phyloP scores from a whole-genome alignment of 371 early-diverging fungal genomes.

The Entomophthora muscae region DNA sequence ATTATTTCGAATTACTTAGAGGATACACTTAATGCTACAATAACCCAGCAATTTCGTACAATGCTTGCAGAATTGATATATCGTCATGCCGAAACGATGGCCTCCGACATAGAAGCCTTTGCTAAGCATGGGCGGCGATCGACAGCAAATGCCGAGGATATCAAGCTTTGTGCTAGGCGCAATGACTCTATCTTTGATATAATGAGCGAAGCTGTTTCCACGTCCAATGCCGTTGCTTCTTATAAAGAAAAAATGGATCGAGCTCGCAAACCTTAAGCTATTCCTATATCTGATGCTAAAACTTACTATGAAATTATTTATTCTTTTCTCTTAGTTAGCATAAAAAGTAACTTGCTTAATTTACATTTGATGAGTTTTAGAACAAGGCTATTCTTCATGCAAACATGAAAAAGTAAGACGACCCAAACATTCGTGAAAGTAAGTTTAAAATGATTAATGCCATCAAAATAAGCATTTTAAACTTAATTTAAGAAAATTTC shows the following conservation, averaged over 20 bases:
- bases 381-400: no score
- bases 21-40: not conserved
- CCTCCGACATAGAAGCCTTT: constrained; percentile 3
- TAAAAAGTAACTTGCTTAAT: no score
- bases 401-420: no score
- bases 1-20: no score
- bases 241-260: not conserved
- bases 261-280: not conserved
- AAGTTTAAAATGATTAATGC: no score
- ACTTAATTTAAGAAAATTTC: no score
- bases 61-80: not conserved
- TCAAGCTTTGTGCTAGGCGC: not conserved
- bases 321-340: no score
- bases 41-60: not conserved
- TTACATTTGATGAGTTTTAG: no score
- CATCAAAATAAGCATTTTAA: no score
- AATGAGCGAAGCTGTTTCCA: not conserved
- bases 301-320: no score
- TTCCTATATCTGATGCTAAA: no score
- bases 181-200: constrained; percentile 3
- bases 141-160: not conserved
- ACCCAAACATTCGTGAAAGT: no score
- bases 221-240: not conserved
- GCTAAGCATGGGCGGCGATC: not conserved
- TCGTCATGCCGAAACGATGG: constrained; percentile 10